Evolutionary conservation across 257 asterid genomes (phyloP).

Genomic region (Solanum clarkiae): DNA sequence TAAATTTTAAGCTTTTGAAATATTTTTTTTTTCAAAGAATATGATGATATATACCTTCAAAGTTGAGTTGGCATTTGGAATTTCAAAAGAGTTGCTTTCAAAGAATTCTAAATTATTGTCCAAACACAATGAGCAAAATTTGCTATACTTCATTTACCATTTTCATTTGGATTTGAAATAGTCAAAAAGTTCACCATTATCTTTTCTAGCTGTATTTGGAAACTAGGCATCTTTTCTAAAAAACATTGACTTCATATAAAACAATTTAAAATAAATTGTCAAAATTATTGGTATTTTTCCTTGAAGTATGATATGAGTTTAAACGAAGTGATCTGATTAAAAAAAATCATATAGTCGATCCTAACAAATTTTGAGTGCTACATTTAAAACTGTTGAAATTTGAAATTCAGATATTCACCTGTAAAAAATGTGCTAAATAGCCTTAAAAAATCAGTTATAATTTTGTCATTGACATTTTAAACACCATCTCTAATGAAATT

Average conservation of each 20-base stretch:
- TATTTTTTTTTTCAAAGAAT: neutral
- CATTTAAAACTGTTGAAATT: neutral
- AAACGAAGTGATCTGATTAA: neutral
- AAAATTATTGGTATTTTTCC: neutral
- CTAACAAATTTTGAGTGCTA: neutral
- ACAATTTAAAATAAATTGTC: neutral
- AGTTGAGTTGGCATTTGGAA: neutral
- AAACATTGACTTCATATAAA: neutral
- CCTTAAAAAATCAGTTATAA: neutral
- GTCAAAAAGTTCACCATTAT: neutral
- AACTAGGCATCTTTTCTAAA: neutral
- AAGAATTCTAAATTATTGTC: neutral
- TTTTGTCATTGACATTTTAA: neutral
- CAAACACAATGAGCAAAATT: neutral
- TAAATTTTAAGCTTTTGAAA: neutral
- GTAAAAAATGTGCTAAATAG: neutral
- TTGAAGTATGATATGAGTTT: neutral
- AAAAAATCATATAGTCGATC: neutral
- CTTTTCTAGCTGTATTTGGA: neutral
- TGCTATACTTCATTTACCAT: neutral
- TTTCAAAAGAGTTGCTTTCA: neutral
- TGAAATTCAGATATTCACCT: neutral
- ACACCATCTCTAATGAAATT: neutral
- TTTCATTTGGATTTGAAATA: neutral
- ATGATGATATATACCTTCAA: neutral